phyloP scores from a whole-genome alignment of 1,284 basidiomycete genomes.

The Cerrena zonata region DNA sequence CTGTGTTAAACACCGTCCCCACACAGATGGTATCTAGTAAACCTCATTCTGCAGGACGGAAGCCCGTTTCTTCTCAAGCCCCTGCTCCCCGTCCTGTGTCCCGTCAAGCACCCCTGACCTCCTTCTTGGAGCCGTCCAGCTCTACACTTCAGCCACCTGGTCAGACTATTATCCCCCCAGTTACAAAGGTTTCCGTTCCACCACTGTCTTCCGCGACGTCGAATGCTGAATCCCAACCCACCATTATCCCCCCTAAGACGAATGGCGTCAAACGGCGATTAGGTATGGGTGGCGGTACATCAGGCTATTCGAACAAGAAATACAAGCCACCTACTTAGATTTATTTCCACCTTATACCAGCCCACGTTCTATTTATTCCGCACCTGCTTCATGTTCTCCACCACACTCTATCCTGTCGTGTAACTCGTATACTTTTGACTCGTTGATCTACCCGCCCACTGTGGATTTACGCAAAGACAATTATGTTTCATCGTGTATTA shows the following conservation, averaged over 20 bases:
- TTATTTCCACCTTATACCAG: no score
- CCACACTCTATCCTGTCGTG: no score
- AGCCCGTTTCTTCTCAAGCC: background rate
- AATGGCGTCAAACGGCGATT: slow-evolving; percentile 45
- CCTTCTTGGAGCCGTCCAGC: background rate
- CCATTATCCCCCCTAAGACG: background rate
- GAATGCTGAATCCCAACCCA: background rate
- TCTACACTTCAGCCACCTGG: background rate
- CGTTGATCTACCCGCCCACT: no score
- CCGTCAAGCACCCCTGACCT: background rate
- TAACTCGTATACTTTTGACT: no score
- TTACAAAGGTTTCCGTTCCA: background rate
- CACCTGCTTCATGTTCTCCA: no score
- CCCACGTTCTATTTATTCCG: no score
- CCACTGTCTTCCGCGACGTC: background rate
- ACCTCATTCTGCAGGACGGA: background rate
- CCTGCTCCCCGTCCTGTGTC: background rate
- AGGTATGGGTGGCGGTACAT: slow-evolving; percentile 49
- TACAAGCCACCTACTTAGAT: slow-evolving; percentile 45
- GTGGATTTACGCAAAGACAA: no score
- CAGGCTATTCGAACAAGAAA: slow-evolving; percentile 61
- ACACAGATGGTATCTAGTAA: background rate
- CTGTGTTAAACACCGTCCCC: background rate
- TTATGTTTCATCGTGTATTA: no score
- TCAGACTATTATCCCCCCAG: no score